A percentile compares a stretch with the other conserved stretches of the same genome.
These are phyloP conservation scores for Odontarrhena argentea DNA, from an alignment of 345 rosid genomes.

Conservation along the genomic window DNA sequence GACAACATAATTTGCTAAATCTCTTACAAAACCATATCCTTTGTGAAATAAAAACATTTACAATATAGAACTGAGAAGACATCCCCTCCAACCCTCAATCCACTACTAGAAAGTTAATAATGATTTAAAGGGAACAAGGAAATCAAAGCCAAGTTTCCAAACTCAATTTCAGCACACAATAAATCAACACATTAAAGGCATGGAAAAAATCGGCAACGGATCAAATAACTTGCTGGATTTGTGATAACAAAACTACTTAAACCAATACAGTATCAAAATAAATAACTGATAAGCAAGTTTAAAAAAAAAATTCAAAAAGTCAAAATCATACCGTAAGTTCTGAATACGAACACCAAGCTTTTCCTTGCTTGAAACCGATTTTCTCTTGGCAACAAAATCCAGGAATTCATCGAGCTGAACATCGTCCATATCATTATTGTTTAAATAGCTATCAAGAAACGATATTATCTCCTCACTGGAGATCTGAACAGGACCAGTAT, in stretches of 20 bases:
- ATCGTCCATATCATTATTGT: slow-evolving; percentile 39
- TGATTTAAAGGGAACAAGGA: background rate
- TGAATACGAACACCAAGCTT: slow-evolving; percentile 80
- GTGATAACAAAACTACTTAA: background rate
- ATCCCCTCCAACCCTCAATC: background rate
- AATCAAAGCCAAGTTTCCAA: slow-evolving; percentile 21
- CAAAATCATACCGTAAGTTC: slow-evolving; percentile 62
- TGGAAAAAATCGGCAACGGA: background rate
- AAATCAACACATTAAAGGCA: background rate
- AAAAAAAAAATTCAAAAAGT: background rate
- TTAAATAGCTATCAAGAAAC: slow-evolving; percentile 54
- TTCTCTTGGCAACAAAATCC: slow-evolving; percentile 61
- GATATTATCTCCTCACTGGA: slow-evolving; percentile 61
- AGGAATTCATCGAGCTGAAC: slow-evolving; percentile 63
- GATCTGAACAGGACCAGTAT: slow-evolving; percentile 56
- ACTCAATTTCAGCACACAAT: background rate
- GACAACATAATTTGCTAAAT: slow-evolving; percentile 21
- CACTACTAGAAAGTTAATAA: slow-evolving; percentile 6
- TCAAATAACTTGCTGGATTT: slow-evolving; percentile 2
- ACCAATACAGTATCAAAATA: slow-evolving; percentile 5
- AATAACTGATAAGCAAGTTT: slow-evolving; percentile 10
- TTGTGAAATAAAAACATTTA: slow-evolving; percentile 5
- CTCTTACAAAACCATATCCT: slow-evolving; percentile 21
- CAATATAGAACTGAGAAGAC: slow-evolving; percentile 18
- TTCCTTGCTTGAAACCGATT: slow-evolving; percentile 55